A percentile compares a stretch with the other conserved stretches of the same genome.
These are phyloP conservation scores for Xylaria sp. DNA, from an alignment of 2,329 filamentous ascomycete species.

Conservation along the genomic window DNA sequence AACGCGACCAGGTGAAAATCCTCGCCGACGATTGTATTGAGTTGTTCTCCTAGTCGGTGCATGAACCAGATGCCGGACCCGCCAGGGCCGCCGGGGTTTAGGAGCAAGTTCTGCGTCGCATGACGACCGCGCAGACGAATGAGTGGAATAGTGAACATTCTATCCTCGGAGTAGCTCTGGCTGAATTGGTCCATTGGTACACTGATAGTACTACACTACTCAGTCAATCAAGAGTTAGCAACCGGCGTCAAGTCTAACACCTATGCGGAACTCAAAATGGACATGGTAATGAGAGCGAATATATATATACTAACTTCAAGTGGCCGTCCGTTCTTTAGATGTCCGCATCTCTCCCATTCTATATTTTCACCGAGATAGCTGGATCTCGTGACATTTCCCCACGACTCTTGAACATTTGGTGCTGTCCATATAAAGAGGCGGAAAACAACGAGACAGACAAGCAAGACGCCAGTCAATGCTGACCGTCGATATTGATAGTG, in stretches of 20 bases:
- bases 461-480: background rate
- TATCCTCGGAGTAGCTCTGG: conserved; percentile 46
- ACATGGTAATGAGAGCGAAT: no score
- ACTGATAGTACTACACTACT: conserved; percentile 53
- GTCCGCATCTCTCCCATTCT: conserved; percentile 54
- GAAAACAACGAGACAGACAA: conserved; percentile 1
- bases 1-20: conserved; percentile 59
- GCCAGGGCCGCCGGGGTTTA: conserved; percentile 62
- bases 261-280: background rate
- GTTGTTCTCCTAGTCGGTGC: conserved; percentile 49
- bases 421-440: background rate
- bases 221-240: background rate
- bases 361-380: conserved; percentile 52
- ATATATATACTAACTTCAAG: conserved; percentile 47
- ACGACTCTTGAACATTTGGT: no score
- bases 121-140: conserved; percentile 57
- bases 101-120: conserved; percentile 56
- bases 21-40: conserved; percentile 55
- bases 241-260: background rate
- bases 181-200: conserved; percentile 61
- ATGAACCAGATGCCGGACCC: conserved; percentile 55
- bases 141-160: conserved; percentile 57
- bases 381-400: background rate
- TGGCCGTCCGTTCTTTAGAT: conserved; percentile 47
- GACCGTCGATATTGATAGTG: background rate